Evolutionary conservation across 371 early-diverging fungal genomes (phyloP), one percentile per base, ranked within the genome.

Genomic region (Gilbertella persicaria): DNA sequence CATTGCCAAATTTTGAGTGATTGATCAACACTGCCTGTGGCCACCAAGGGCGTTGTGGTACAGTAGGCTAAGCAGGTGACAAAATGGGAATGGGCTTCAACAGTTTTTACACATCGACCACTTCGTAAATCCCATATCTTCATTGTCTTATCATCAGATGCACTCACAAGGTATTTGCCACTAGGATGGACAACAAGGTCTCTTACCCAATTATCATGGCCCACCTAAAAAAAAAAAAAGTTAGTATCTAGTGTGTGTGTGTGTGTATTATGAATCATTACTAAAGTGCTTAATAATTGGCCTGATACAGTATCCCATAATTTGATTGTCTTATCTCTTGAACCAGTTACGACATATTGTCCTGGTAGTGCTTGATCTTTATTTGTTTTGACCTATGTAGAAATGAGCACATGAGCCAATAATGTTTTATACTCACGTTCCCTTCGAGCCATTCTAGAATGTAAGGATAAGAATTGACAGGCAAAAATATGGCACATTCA

Each of bases 181-280:
- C 74, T 81, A 0, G 94, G 88, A 47, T 90, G 90, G 65, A 92
- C 80, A 13, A 80, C 81, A 17, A 95, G 57, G 20, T 84, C 88
- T 37, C 95, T 83, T n/a, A 95, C 84, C 96, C 96, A 96, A 66
- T 93, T 95, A 53, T 96, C 96, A 59, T 96, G 96, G 2, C 96
- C 95, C 25, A 78, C 69, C 89, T 90, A 67, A 56, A 36, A 16
- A 50, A 16, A 21, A n/a, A 19, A 19, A 26, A 37, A 29, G 7
- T n/a, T 19, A 24, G 30, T 30, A 55, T n/a, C n/a, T n/a, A n/a
- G n/a, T n/a, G n/a, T n/a, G n/a, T n/a, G n/a, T n/a, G n/a, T n/a
- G n/a, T n/a, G 67, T 61, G n/a, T n/a, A n/a, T n/a, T n/a, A n/a
- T n/a, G n/a, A n/a, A n/a, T n/a, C n/a, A n/a, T 55, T 79, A 80